Evolutionary conservation across 805 yeast species (phyloP), one percentile per base, ranked within the genome.

Genomic region (Hanseniaspora valbyensis): DNA sequence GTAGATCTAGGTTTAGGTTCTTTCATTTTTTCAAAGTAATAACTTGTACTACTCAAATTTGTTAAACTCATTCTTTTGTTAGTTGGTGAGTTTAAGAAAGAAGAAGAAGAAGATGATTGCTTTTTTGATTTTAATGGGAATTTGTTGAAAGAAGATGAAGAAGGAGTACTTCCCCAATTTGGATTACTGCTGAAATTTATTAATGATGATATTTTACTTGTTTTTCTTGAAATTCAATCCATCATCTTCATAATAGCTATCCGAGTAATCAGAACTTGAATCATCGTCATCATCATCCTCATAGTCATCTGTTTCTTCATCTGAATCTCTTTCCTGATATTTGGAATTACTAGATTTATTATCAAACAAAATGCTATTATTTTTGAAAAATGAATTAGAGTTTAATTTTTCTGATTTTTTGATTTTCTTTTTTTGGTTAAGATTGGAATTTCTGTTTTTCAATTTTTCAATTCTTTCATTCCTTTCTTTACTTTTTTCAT

Each of bases 401-500:
- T n/a, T n/a, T n/a, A n/a, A 42, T 42, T 29, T 32, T 29, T 18
- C 2, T 42, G 36, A 14, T 30, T 18, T 10, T 26, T 34, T 36
- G 26, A 34, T 36, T 44, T 24, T 36, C 49, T 21, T 36, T 28
- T 5, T 14, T 16, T 44, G 2, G n/a, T n/a, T n/a, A 36, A 30
- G 14, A 29, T 22, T 12, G n/a, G 24, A 33, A 16, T 45, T 38
- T 38, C 38, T 45, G 32, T 28, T 28, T 24, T 45, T 40, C 5
- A 45, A n/a, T 6, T 29, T 28, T 29, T 45, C 38, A 33, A 45
- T 38, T 13, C 32, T 38, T n/a, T 37, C 29, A 26, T 30, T 38
- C 24, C 50, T 19, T 29, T 45, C 40, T 16, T 38, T 45, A 14
- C 14, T 45, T 38, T 45, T 41, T 38, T 45, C 50, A 10, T 45